Percentiles rank a stretch among this genome's conserved stretches.
phyloP scores from a whole-genome alignment of 2,329 filamentous ascomycete species.

The Chrysoporthe austroafricana region DNA sequence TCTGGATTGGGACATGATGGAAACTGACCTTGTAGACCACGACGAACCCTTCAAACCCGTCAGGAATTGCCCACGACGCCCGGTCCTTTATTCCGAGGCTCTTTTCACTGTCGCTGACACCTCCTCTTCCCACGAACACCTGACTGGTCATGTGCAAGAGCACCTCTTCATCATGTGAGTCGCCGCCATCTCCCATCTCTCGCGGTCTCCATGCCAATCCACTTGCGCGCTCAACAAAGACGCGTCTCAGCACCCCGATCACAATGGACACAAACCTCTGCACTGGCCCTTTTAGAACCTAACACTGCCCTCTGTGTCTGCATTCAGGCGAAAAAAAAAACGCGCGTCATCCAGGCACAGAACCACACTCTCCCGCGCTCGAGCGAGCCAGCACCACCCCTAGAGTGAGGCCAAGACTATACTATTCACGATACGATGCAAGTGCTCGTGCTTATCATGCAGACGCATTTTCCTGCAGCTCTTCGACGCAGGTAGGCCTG shows the following conservation, averaged over 20 bases:
- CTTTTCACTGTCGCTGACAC: slow-evolving; percentile 19
- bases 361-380: not conserved
- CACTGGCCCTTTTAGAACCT: not conserved
- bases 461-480: not conserved
- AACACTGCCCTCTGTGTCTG: not conserved
- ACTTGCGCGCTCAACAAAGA: not conserved
- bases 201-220: not conserved
- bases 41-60: slow-evolving; percentile 4
- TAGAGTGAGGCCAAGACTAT: not conserved
- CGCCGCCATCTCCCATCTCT: slow-evolving; percentile 13
- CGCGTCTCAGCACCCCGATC: not conserved
- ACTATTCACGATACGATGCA: not conserved
- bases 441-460: not conserved
- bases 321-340: not conserved
- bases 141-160: slow-evolving; percentile 28
- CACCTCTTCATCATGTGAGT: slow-evolving; percentile 23
- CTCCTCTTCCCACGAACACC: slow-evolving; percentile 16
- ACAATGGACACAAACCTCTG: not conserved
- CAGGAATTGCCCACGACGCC: slow-evolving; percentile 6
- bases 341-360: not conserved
- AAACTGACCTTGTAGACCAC: slow-evolving; percentile 21
- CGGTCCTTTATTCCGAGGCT: slow-evolving; percentile 21
- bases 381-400: not conserved
- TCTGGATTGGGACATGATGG: slow-evolving; percentile 25
- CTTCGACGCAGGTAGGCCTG: not conserved